Evolutionary conservation across 2,329 filamentous ascomycete species (phyloP).

Genomic region (Talaromyces atroroseus): DNA sequence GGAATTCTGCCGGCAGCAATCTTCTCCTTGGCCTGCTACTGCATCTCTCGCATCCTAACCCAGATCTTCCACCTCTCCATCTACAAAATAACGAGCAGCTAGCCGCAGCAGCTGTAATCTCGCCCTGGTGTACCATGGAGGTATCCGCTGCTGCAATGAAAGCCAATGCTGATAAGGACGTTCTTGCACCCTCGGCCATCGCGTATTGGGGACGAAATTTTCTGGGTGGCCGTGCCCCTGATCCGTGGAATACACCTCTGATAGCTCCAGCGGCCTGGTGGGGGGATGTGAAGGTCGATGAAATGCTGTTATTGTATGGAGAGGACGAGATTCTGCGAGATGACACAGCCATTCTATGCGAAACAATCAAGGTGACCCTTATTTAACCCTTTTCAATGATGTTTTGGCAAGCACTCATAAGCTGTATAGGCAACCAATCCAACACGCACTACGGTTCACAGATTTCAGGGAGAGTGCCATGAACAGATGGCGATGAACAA

Average conservation of each 20-base stretch:
- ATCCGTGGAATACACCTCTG: slow-evolving; percentile 10
- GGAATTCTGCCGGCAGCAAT: slow-evolving; percentile 9
- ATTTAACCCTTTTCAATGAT: not conserved
- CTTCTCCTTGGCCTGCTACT: slow-evolving; percentile 6
- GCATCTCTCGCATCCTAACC: slow-evolving; percentile 7
- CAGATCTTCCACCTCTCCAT: not conserved
- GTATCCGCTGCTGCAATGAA: slow-evolving; percentile 5
- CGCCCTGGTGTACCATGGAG: slow-evolving; percentile 10
- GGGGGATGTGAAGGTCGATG: slow-evolving; percentile 7
- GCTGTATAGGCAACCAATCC: not conserved
- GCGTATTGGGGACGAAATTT: slow-evolving; percentile 10
- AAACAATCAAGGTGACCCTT: slow-evolving; percentile 1
- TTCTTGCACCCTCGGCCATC: not conserved
- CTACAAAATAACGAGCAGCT: not conserved
- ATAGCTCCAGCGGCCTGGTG: slow-evolving; percentile 8
- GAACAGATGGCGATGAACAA: slow-evolving; percentile 9
- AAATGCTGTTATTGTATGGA: slow-evolving; percentile 7
- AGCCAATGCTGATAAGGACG: slow-evolving; percentile 1
- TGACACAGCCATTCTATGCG: slow-evolving; percentile 1
- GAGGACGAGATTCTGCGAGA: slow-evolving; percentile 10
- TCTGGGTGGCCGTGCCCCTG: not conserved
- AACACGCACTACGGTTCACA: slow-evolving; percentile 3
- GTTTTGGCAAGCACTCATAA: not conserved
- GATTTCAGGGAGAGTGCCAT: slow-evolving; percentile 5
- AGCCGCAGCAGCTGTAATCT: slow-evolving; percentile 2